Base-by-base conservation (phyloP, 202 grass and related monocot genomes). In the Panicum hallii region DNA sequence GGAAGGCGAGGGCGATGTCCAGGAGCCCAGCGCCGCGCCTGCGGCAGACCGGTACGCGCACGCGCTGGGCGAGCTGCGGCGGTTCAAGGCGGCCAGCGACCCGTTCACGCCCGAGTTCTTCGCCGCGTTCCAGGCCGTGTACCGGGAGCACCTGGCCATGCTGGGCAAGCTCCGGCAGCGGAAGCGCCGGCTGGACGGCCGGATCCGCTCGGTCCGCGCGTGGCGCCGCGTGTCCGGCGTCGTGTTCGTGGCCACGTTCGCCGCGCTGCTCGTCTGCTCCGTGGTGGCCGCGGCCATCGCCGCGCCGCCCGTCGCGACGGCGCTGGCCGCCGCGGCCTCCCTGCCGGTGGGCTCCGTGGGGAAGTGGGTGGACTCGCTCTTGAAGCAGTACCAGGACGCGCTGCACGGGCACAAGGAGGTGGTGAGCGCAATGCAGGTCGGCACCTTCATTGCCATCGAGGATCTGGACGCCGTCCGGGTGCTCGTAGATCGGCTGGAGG, bases 321-420 rank as follows among this genome's bases (percentile, higher is more conserved):
- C 87, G 0, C 71, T 95, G 45, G 90, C 90, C 0, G 93, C 90
- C 3, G 88, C 83, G 0, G 75, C 85, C 0, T 72, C 90, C 11
- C 45, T 92, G 8, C 93, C 90, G 1, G 88, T 92, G 22, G 88
- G 90, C 7, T 95, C 93, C n/a, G 86, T 76, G 62, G 90, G 90
- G 11, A 92, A 87, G 65, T 95, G 93, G 93, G 79, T 95, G 8
- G 86, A 95, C 45, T 92, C 93, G 4, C 36, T 95, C 43, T 38
- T 92, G 16, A 87, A 92, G 41, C 67, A 58, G 48, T 95, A 95
- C 72, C 83, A 92, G 70, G 86, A 92, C 22, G 90, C 77, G 20
- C 57, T 95, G 41, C 55, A 70, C 5, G 88, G 88, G 40, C 86
- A 92, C 55, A 92, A 85, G 76, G 90, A 92, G 11, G 80, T 90